Base-by-base conservation (phyloP, 805 yeast genomes). In the Suhomyces emberorum region DNA sequence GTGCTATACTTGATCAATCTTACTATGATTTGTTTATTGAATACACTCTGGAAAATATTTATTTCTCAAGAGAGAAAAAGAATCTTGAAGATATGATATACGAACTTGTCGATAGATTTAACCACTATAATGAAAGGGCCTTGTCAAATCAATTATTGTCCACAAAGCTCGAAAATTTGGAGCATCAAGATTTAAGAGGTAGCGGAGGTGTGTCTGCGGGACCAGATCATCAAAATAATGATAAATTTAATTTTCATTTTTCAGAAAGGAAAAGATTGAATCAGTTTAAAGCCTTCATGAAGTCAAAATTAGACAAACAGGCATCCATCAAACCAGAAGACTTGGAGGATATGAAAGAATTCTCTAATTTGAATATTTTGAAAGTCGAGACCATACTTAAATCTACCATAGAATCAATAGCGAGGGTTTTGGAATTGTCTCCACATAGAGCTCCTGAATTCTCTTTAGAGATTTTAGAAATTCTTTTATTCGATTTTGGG, bases 1-100 rank as follows among this genome's bases (percentile, higher is more conserved):
- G 63, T 3, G 30, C 50, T 1, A 72, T 81, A 3, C 62, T 91
- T 24, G 95, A 89, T 46, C 88, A 81, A 48, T 73, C 79, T 40
- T 78, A 70, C 51, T 72, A 75, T n/a, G 95, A 84, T 46, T 59
- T 87, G 12, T 91, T 91, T 56, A 70, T 77, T 14, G 81, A 82
- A 32, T 84, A 79, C 52, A 61, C 84, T 18, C 72, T 74, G 19
- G 86, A 83, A 39, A 76, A 77, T 40, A 69, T 73, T 32, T 89
- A 88, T 59, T 81, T 89, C 50, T 79, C 69, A 26, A 51, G 74
- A 26, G 97, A 88, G 53, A 83, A 77, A 60, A 79, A 78, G 43
- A 77, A 76, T 45, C 62, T 89, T 24, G 83, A 80, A 34, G 76
- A 71, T 20, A 57, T 74, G 28, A 68, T 79, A 15, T 67, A 67